Evolutionary conservation across 2,329 filamentous ascomycete species (phyloP).

Genomic region (Nigrospora sphaerica): DNA sequence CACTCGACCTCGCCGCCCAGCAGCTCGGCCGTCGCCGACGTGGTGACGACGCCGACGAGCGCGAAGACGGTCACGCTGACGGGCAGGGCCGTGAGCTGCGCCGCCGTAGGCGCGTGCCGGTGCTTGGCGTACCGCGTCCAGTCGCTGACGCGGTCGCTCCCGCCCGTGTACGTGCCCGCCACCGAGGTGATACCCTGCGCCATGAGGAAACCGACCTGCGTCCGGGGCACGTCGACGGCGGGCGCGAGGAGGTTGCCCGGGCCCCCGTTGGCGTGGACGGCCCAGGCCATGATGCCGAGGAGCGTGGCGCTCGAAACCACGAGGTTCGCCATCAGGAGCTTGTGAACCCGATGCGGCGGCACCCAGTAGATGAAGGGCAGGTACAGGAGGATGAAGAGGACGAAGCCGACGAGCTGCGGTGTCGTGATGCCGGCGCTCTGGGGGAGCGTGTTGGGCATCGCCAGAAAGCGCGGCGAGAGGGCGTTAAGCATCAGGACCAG

Average conservation of each 20-base stretch:
- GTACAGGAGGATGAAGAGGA: slow-evolving; percentile 7
- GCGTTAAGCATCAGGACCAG: slow-evolving; percentile 9
- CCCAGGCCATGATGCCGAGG: slow-evolving; percentile 8
- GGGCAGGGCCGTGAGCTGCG: slow-evolving; percentile 8
- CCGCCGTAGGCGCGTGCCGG: slow-evolving; percentile 6
- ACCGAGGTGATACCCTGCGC: slow-evolving; percentile 7
- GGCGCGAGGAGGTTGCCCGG: slow-evolving; percentile 5
- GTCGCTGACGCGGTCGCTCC: slow-evolving; percentile 6
- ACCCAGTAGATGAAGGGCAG: slow-evolving; percentile 8
- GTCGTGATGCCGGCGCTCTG: slow-evolving; percentile 19
- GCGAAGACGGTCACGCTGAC: slow-evolving; percentile 6
- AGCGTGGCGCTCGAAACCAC: slow-evolving; percentile 6
- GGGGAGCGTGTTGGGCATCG: slow-evolving; percentile 7
- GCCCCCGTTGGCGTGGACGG: slow-evolving; percentile 5
- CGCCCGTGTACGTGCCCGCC: slow-evolving; percentile 6
- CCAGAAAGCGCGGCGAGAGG: slow-evolving; percentile 6
- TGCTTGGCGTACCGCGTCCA: slow-evolving; percentile 6
- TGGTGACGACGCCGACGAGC: slow-evolving; percentile 8
- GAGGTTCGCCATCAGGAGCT: slow-evolving; percentile 4
- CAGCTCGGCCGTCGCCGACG: slow-evolving; percentile 5
- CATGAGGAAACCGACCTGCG: slow-evolving; percentile 7
- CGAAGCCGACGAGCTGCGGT: slow-evolving; percentile 17
- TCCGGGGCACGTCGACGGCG: slow-evolving; percentile 1
- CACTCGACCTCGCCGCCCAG: slow-evolving; percentile 6
- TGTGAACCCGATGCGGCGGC: slow-evolving; percentile 6